Conservation (phyloP, 306 rosid genomes). For the Vigna trinervia region DNA sequence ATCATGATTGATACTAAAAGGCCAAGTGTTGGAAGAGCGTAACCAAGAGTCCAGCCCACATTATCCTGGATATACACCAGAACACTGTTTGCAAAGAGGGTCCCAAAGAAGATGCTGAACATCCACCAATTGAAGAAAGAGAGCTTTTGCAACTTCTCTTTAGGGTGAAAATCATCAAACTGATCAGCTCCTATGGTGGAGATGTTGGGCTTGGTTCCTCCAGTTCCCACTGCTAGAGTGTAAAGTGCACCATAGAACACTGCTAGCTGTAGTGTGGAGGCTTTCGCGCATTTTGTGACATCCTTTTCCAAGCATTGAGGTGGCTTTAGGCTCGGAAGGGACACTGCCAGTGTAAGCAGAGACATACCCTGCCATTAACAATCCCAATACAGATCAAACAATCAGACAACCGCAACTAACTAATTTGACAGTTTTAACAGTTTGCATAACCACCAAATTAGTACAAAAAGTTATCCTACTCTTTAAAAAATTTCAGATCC, state of each 20-base stretch:
- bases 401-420: neutral
- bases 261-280: slow-evolving; percentile 53
- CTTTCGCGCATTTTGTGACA: slow-evolving; percentile 46
- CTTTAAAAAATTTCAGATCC: neutral
- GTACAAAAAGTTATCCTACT: neutral
- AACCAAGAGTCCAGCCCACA: slow-evolving; percentile 83
- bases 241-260: slow-evolving; percentile 63
- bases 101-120: slow-evolving; percentile 88
- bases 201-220: slow-evolving; percentile 96
- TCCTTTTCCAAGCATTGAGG: slow-evolving; percentile 45
- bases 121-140: slow-evolving; percentile 99
- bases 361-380: slow-evolving; percentile 53
- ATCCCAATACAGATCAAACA: slow-evolving; percentile 6
- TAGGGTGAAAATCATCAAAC: slow-evolving; percentile 79
- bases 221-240: slow-evolving; percentile 80
- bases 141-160: slow-evolving; percentile 74
- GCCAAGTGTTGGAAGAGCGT: slow-evolving; percentile 86
- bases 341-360: slow-evolving; percentile 57
- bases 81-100: slow-evolving; percentile 78
- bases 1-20: slow-evolving; percentile 64
- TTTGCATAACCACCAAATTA: slow-evolving; percentile 1
- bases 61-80: slow-evolving; percentile 76
- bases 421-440: neutral
- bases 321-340: slow-evolving; percentile 56
- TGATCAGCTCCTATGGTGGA: slow-evolving; percentile 98